Evolutionary conservation across 352 stramenopile species (phyloP).

Genomic region (Globisporangium rhizosaccharum): DNA sequence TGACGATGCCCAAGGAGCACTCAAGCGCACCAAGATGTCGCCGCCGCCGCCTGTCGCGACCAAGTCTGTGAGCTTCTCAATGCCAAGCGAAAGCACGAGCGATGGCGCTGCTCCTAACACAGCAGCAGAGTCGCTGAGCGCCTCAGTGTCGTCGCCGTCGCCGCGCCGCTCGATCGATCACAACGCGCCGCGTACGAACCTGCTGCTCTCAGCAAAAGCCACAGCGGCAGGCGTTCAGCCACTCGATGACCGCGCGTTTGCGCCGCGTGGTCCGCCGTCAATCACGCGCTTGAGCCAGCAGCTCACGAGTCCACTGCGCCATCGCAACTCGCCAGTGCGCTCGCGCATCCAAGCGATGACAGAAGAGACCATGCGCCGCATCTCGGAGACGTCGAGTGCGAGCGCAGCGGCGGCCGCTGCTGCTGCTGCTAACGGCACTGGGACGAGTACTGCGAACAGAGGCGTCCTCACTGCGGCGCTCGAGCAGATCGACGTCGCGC

Average conservation of each 20-base stretch:
- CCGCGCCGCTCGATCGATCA: constrained; percentile 6
- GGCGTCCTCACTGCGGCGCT: constrained; percentile 21
- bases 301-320: constrained; percentile 18
- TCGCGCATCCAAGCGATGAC: constrained; percentile 16
- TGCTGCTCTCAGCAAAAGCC: constrained; percentile 11
- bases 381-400: constrained; percentile 2
- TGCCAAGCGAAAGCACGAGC: background rate
- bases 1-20: background rate
- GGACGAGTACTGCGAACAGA: constrained; percentile 8
- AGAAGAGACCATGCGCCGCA: constrained; percentile 15
- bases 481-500: constrained; percentile 41
- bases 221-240: constrained; percentile 9
- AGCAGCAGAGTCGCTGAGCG: background rate
- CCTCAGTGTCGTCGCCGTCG: constrained; percentile 9
- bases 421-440: constrained; percentile 19
- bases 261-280: constrained; percentile 9
- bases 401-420: background rate
- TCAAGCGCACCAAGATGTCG: constrained; percentile 11
- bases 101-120: background rate
- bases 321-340: constrained; percentile 15
- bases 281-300: constrained; percentile 16
- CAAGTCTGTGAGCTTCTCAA: constrained; percentile 4
- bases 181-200: background rate
- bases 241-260: constrained; percentile 13
- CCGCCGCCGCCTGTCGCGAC: constrained; percentile 1